Conservation (phyloP, 129 eudicot species). For the Flaveria ramosissima region DNA sequence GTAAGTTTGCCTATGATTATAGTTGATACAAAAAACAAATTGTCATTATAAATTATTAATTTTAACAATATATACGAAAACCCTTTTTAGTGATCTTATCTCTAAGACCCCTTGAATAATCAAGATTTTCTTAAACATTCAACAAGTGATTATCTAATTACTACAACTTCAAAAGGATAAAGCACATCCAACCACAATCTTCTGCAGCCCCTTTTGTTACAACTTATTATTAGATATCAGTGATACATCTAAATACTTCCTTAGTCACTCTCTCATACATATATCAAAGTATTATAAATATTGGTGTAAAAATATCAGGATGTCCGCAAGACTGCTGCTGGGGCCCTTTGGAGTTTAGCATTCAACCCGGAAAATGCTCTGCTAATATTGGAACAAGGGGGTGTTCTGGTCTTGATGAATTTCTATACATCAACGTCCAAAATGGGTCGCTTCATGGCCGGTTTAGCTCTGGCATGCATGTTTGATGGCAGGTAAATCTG, state of each 20-base stretch:
- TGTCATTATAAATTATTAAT: too few relatives aligned
- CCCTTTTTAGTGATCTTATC: too few relatives aligned
- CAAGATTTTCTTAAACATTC: too few relatives aligned
- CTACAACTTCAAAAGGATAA: too few relatives aligned
- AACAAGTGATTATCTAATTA: too few relatives aligned
- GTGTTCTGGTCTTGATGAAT: slow-evolving; percentile 67
- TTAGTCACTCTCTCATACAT: background rate
- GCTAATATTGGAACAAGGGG: slow-evolving; percentile 88
- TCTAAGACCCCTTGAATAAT: too few relatives aligned
- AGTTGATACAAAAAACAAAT: too few relatives aligned
- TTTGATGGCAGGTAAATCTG: slow-evolving; percentile 80
- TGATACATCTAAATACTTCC: too few relatives aligned
- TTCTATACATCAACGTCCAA: slow-evolving; percentile 76
- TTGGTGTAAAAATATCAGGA: slow-evolving; percentile 49
- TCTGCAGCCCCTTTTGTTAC: background rate
- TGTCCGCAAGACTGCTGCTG: slow-evolving; percentile 95
- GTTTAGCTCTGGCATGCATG: slow-evolving; percentile 88
- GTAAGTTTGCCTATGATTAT: too few relatives aligned
- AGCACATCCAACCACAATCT: background rate
- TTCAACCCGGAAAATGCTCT: slow-evolving; percentile 89
- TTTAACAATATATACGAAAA: too few relatives aligned
- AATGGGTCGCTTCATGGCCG: slow-evolving; percentile 96
- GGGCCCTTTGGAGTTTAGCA: slow-evolving; percentile 97
- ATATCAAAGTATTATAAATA: background rate
- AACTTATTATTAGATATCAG: too few relatives aligned